A percentile compares a stretch with the other conserved stretches of the same genome.
These are phyloP conservation scores for Boletus rubescentipes DNA, from an alignment of 768 basidiomycete genomes.

Conservation along the genomic window DNA sequence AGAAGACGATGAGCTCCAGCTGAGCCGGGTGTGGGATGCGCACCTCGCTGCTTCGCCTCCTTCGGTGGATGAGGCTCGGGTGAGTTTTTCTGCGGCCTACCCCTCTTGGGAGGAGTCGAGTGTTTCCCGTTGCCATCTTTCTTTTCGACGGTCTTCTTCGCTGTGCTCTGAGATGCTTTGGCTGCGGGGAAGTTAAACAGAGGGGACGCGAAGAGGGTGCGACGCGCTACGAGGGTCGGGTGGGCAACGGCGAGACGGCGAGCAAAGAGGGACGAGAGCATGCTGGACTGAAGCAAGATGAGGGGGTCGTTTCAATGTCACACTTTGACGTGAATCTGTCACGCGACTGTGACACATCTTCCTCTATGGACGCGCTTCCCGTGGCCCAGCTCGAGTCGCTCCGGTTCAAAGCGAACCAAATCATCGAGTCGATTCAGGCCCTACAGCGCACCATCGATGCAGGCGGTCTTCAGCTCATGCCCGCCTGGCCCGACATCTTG, in stretches of 20 bases:
- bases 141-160: conserved; percentile 4
- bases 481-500: conserved; percentile 82
- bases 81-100: conserved; percentile 1
- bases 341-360: conserved; percentile 16
- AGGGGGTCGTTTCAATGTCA: conserved; percentile 10
- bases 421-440: conserved; percentile 70
- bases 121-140: neutral
- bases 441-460: conserved; percentile 65
- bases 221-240: conserved; percentile 16
- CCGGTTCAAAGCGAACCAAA: conserved; percentile 73
- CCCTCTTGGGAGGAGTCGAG: conserved; percentile 6
- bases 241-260: conserved; percentile 7
- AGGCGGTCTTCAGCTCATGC: conserved; percentile 59
- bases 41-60: conserved; percentile 14
- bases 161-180: neutral
- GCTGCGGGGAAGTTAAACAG: conserved; percentile 10
- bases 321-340: conserved; percentile 10
- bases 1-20: conserved; percentile 4
- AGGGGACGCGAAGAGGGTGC: conserved; percentile 27
- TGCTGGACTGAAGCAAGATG: neutral
- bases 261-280: conserved; percentile 18
- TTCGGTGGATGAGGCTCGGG: neutral
- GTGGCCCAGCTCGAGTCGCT: conserved; percentile 74
- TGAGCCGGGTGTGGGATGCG: neutral
- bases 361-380: conserved; percentile 46